Evolutionary conservation across 495 filamentous ascomycete species (phyloP), one percentile per base, ranked within the genome.

Genomic region (Bombardia bombarda): DNA sequence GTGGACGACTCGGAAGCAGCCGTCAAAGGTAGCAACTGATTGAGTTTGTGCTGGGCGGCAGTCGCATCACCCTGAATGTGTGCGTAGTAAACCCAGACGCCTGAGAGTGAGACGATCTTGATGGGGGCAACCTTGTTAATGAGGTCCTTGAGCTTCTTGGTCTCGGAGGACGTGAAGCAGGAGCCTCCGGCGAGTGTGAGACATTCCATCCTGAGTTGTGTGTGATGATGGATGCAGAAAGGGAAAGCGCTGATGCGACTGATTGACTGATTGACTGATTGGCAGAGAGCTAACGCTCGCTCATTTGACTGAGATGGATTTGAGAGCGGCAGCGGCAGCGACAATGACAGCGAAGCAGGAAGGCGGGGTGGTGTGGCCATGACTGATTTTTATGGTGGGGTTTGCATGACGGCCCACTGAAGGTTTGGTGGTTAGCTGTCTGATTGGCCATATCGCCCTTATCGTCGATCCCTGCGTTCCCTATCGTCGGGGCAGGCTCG

Each of bases 31-130:
- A 74, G 66, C 30, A 73, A 40, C 45, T 72, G 61, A 38, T 56
- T 34, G 42, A 70, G 53, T 44, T 65, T 62, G 37, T 60, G 47
- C 43, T 61, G 48, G 32, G 61, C 58, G 28, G 52, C 23, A 36
- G 52, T 51, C 8, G 34, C 35, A 28, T 57, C 53, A 42, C 62
- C 59, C 39, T 58, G 56, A 55, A 71, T 57, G 46, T 70, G 66
- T 44, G 56, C 55, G 53, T 75, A 74, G 60, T 77, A 73, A 43
- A 72, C 47, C 71, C 72, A 77, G 21, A 59, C 56, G n/a, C 70
- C 72, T 9, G 57, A 49, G 50, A 77, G 52, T 9, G 55, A 55
- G 32, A 57, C 53, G 22, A 71, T 65, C 51, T 65, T 65, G 40
- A 55, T 61, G 42, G 61, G 56, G 22, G 56, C 61, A 7, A 53